These are phyloP conservation scores for Hyaloscypha hepaticicola DNA, from an alignment of 495 filamentous ascomycete species.

Conservation along the genomic window DNA sequence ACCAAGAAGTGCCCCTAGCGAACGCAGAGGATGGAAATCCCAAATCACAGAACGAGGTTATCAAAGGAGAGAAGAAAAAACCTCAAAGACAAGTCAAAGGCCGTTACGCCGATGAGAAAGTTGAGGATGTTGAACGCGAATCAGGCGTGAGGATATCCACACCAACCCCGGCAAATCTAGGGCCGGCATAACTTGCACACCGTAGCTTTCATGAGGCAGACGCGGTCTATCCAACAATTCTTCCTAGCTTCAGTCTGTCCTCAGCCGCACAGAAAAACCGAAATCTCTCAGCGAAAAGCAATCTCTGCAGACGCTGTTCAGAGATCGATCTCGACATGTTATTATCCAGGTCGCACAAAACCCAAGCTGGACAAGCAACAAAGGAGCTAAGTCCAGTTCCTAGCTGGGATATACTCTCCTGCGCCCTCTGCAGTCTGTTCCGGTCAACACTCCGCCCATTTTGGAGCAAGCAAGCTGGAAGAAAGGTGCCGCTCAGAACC, in stretches of 20 bases:
- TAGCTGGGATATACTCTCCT: conserved; percentile 1
- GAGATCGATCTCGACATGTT: conserved; percentile 6
- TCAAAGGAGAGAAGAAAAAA: conserved; percentile 3
- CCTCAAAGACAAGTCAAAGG: neutral
- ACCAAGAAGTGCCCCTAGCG: neutral
- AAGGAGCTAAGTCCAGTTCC: conserved; percentile 8
- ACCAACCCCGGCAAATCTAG: neutral
- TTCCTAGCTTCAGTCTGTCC: neutral
- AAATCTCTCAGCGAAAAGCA: too few species aligned
- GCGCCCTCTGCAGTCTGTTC: conserved; percentile 3
- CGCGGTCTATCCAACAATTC: conserved; percentile 2
- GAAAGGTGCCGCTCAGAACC: conserved; percentile 5
- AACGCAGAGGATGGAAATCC: neutral
- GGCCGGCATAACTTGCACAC: neutral
- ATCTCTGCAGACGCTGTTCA: conserved; percentile 4
- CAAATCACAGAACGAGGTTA: neutral
- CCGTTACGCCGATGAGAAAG: neutral
- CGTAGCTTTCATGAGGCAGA: neutral
- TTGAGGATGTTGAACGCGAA: conserved; percentile 1
- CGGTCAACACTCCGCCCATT: neutral
- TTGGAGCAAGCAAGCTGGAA: neutral
- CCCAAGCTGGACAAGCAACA: neutral
- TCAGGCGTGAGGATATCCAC: conserved; percentile 1
- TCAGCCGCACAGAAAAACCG: too few species aligned
- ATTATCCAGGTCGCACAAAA: conserved; percentile 14